These are phyloP conservation scores for Baudoinia panamericana DNA, from an alignment of 495 filamentous ascomycete species.

Conservation along the genomic window DNA sequence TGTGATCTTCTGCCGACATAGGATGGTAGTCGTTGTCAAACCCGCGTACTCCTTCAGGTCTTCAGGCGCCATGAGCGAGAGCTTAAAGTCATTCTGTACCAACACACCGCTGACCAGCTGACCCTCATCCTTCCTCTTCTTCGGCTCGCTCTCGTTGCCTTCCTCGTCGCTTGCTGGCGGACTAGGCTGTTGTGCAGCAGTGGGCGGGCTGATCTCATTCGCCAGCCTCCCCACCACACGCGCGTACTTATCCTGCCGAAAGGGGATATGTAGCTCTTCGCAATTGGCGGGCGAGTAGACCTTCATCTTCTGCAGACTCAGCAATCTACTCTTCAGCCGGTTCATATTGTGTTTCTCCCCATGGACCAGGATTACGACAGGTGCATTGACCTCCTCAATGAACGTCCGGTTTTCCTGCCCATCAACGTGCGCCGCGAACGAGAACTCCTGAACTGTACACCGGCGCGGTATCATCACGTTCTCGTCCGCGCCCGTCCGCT, in stretches of 20 bases:
- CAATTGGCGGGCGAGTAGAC: conserved; percentile 88
- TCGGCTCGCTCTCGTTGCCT: conserved; percentile 30
- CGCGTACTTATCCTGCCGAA: conserved; percentile 87
- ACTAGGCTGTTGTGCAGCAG: conserved; percentile 16
- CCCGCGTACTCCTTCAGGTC: conserved; percentile 93
- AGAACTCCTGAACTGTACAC: conserved; percentile 82
- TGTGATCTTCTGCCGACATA: conserved; percentile 75
- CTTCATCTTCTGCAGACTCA: conserved; percentile 83
- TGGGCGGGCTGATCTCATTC: conserved; percentile 37
- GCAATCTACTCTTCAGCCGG: conserved; percentile 80
- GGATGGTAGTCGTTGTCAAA: conserved; percentile 81
- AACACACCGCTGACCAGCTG: conserved; percentile 74
- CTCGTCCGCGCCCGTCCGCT: conserved; percentile 46
- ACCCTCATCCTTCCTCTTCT: conserved; percentile 34
- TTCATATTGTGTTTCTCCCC: conserved; percentile 98
- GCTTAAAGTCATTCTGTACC: conserved; percentile 92
- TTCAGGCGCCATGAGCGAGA: conserved; percentile 90
- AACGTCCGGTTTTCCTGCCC: conserved; percentile 91
- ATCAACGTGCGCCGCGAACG: conserved; percentile 93
- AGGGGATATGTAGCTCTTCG: conserved; percentile 88
- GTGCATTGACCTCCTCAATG: conserved; percentile 80
- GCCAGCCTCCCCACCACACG: conserved; percentile 94
- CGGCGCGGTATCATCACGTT: conserved; percentile 86
- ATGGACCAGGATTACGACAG: conserved; percentile 91
- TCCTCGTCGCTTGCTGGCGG: conserved; percentile 12